Conservation (phyloP, 192 early-diverging fungal species). For the Dissophora ornata region DNA sequence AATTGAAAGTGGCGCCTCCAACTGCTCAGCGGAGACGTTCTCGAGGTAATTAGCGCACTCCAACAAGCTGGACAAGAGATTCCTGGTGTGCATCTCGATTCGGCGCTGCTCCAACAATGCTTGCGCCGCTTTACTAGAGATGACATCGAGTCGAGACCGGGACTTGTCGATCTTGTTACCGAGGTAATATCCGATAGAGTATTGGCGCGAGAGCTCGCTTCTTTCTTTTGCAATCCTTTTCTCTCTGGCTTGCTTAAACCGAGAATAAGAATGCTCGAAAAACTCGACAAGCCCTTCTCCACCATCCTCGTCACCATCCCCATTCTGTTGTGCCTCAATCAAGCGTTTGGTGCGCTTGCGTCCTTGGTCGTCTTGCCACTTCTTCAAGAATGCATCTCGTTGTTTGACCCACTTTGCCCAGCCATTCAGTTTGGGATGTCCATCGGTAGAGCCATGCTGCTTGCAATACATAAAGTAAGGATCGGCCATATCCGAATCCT, state of each 20-base stretch:
- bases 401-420: conserved; percentile 60
- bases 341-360: conserved; percentile 32
- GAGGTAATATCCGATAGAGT: conserved; percentile 49
- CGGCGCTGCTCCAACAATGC: conserved; percentile 30
- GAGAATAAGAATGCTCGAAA: conserved; percentile 55
- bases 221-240: conserved; percentile 37
- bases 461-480: conserved; percentile 65
- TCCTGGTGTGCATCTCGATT: conserved; percentile 48
- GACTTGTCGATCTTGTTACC: conserved; percentile 52
- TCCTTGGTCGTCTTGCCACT: conserved; percentile 44
- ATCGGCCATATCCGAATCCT: conserved; percentile 61
- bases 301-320: conserved; percentile 10
- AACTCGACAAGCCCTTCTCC: conserved; percentile 45
- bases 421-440: conserved; percentile 50
- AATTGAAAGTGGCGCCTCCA: conserved; percentile 44
- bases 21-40: conserved; percentile 34
- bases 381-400: conserved; percentile 55
- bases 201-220: conserved; percentile 48
- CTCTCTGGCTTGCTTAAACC: conserved; percentile 47
- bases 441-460: conserved; percentile 55
- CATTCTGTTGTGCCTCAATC: conserved; percentile 26
- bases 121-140: conserved; percentile 41
- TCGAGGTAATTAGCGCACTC: conserved; percentile 52
- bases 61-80: conserved; percentile 43
- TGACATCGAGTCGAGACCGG: conserved; percentile 37